phyloP scores from a whole-genome alignment of 805 yeast genomes.

The Clavispora asparagi region DNA sequence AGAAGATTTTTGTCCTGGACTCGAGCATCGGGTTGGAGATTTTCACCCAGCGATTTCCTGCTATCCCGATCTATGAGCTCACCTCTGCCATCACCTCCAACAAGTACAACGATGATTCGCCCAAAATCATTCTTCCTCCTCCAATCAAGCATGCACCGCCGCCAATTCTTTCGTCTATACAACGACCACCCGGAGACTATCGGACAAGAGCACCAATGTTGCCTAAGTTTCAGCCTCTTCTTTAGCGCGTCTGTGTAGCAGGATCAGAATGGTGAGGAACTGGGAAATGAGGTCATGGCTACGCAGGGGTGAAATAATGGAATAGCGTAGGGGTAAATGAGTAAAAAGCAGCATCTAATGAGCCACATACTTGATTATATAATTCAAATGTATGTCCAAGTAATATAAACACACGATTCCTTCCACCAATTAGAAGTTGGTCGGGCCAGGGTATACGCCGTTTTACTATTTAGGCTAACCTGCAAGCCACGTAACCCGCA shows the following conservation, averaged over 20 bases:
- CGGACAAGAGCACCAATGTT: constrained; percentile 2
- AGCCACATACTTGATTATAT: too few species aligned
- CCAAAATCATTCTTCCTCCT: constrained; percentile 31
- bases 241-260: background rate
- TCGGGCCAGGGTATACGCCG: too few species aligned
- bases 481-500: too few species aligned
- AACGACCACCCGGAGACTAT: background rate
- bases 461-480: too few species aligned
- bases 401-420: too few species aligned
- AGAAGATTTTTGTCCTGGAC: constrained; percentile 29
- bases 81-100: constrained; percentile 26
- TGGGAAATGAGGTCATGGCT: too few species aligned
- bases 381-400: too few species aligned
- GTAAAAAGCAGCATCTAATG: too few species aligned
- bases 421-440: too few species aligned
- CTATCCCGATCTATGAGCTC: constrained; percentile 34
- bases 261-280: too few species aligned
- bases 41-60: constrained; percentile 27
- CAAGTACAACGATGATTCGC: constrained; percentile 12
- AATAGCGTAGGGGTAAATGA: too few species aligned
- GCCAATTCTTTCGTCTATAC: constrained; percentile 9
- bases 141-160: constrained; percentile 19
- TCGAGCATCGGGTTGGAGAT: constrained; percentile 33
- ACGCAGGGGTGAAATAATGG: too few species aligned
- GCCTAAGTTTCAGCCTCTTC: constrained; percentile 14